A percentile compares a stretch with the other conserved stretches of the same genome.
Evolutionary conservation across 768 basidiomycete genomes (phyloP).

Genomic region (Tricholoma bakamatsutake): DNA sequence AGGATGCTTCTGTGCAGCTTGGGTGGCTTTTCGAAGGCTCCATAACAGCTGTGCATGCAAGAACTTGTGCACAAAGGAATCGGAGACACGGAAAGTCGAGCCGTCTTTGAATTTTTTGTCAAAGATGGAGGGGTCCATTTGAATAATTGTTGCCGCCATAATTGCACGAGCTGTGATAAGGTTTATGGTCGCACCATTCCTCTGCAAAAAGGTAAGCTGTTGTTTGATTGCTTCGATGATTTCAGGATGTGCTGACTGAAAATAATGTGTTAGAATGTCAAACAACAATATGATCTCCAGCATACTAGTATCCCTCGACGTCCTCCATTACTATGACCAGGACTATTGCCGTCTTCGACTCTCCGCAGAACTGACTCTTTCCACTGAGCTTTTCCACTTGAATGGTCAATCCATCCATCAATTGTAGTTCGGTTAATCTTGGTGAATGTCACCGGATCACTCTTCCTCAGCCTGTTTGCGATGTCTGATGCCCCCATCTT

Average conservation of each 20-base stretch:
- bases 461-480: constrained; percentile 10
- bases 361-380: constrained; percentile 7
- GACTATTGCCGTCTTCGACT: constrained; percentile 3
- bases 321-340: constrained; percentile 14
- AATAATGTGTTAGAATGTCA: background rate
- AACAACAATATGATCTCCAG: background rate
- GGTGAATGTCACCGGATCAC: constrained; percentile 9
- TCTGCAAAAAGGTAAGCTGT: constrained; percentile 14
- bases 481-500: constrained; percentile 6
- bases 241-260: constrained; percentile 12
- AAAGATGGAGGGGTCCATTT: constrained; percentile 22
- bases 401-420: constrained; percentile 20
- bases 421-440: constrained; percentile 14
- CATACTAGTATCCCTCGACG: constrained; percentile 14
- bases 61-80: constrained; percentile 8
- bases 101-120: constrained; percentile 17
- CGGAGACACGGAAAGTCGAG: constrained; percentile 20
- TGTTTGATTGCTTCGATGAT: constrained; percentile 11
- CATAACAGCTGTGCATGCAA: constrained; percentile 15
- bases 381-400: constrained; percentile 14
- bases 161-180: constrained; percentile 19
- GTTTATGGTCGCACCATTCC: constrained; percentile 15
- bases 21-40: constrained; percentile 20
- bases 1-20: constrained; percentile 30
- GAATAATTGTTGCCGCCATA: constrained; percentile 21